Evolutionary conservation across 2,329 filamentous ascomycete species (phyloP), one percentile per base, ranked within the genome.

Genomic region (Epichloe coenophiala): DNA sequence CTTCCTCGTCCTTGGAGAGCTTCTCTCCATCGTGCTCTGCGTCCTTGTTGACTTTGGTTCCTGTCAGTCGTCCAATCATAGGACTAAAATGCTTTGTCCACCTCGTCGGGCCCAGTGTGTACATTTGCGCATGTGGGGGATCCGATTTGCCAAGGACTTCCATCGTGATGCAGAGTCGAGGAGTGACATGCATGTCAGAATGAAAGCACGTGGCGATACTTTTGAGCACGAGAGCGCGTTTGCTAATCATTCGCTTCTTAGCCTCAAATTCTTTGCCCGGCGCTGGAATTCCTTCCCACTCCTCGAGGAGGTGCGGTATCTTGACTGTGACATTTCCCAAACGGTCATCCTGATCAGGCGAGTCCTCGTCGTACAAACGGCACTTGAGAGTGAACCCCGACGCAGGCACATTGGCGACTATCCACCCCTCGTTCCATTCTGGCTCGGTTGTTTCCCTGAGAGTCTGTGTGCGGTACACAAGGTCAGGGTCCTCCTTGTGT

Each of bases 11-110:
- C 3, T 55, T n/a, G 1, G 49, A 45, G 4, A 41, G 23, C 47
- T 47, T 55, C 19, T 51, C 59, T 31, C 52, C 54, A 44, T 77
- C 73, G 5, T 74, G 65, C 11, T 74, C 64, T 60, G 82, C 74
- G 59, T 84, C 71, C 63, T 73, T 69, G 61, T 80, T 76, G 61
- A 84, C 79, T 62, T 84, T 86, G 12, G 80, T 81, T 3, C 88
- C 86, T 3, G 84, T 77, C 50, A 96, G 68, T 43, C 88, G 79
- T 3, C 91, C 91, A 54, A 96, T 88, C 72, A 96, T 78, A 3
- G 90, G 88, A 55, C 87, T 94, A 61, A 84, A 91, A 64, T 96
- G 91, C 58, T 86, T 86, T 56, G 85, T 83, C 79, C 82, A 95
- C 45, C 72, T 74, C 50, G 82, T 67, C 11, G 88, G 88, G 0